phyloP scores from a whole-genome alignment of 768 basidiomycete genomes.

The Cyathus striatus region DNA sequence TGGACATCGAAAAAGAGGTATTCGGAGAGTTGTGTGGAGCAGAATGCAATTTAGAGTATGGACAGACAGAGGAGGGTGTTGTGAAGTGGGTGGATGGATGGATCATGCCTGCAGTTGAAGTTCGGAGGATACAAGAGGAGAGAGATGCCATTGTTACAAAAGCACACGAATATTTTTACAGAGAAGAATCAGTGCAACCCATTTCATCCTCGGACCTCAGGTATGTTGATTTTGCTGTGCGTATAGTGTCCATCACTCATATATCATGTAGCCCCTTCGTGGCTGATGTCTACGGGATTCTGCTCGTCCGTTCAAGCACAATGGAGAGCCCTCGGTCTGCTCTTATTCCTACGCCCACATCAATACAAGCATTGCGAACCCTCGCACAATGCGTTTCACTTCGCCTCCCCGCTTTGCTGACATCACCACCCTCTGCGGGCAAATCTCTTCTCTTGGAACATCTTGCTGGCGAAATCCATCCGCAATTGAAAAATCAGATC shows the following conservation, averaged over 20 bases:
- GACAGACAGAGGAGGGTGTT: slow-evolving; percentile 40
- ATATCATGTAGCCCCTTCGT: slow-evolving; percentile 42
- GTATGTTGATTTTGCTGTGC: slow-evolving; percentile 26
- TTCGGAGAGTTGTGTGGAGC: slow-evolving; percentile 55
- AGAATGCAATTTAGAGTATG: slow-evolving; percentile 63
- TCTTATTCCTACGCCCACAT: slow-evolving; percentile 62
- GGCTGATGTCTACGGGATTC: slow-evolving; percentile 59
- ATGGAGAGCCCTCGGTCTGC: slow-evolving; percentile 19
- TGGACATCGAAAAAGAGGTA: slow-evolving; percentile 53
- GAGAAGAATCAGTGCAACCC: slow-evolving; percentile 20
- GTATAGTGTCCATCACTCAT: slow-evolving; percentile 9
- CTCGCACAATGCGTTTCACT: slow-evolving; percentile 64
- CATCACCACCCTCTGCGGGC: slow-evolving; percentile 84
- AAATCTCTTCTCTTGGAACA: slow-evolving; percentile 79
- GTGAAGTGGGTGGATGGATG: slow-evolving; percentile 63
- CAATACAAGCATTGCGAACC: slow-evolving; percentile 49
- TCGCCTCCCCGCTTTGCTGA: slow-evolving; percentile 74
- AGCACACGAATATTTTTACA: slow-evolving; percentile 40
- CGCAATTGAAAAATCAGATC: slow-evolving; percentile 58
- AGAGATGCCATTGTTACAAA: slow-evolving; percentile 40
- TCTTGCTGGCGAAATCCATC: slow-evolving; percentile 63
- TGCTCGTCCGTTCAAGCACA: slow-evolving; percentile 49
- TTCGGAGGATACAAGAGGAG: slow-evolving; percentile 47
- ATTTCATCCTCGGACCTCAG: slow-evolving; percentile 49
- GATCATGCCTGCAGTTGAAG: slow-evolving; percentile 73